Evolutionary conservation across 2,329 filamentous ascomycete genomes (phyloP).

Genomic region (Scytalidium sp.): DNA sequence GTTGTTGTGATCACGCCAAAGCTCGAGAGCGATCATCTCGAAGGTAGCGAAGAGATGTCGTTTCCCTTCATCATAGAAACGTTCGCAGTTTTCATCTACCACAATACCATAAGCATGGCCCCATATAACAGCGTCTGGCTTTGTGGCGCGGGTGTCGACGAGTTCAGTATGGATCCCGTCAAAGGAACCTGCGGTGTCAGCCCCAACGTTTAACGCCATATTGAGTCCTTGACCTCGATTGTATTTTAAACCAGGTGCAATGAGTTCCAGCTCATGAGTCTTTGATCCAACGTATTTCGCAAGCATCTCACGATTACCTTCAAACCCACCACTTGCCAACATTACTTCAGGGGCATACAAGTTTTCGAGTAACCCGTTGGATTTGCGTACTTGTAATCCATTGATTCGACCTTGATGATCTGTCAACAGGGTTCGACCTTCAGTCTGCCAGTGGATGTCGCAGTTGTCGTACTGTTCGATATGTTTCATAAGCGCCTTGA

Average conservation of each 20-base stretch:
- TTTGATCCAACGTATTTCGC: constrained; percentile 35
- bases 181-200: constrained; percentile 36
- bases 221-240: constrained; percentile 35
- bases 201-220: constrained; percentile 38
- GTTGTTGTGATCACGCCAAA: constrained; percentile 37
- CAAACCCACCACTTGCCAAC: constrained; percentile 37
- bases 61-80: constrained; percentile 36
- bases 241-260: constrained; percentile 37
- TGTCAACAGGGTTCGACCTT: constrained; percentile 32
- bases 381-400: constrained; percentile 35
- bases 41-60: constrained; percentile 40
- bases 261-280: constrained; percentile 35
- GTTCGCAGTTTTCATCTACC: constrained; percentile 35
- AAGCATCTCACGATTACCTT: constrained; percentile 38
- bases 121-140: constrained; percentile 26
- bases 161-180: constrained; percentile 41
- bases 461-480: constrained; percentile 30
- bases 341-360: constrained; percentile 27
- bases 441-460: constrained; percentile 36
- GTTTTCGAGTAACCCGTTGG: constrained; percentile 27
- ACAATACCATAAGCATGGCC: constrained; percentile 41
- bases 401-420: constrained; percentile 30
- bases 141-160: constrained; percentile 36
- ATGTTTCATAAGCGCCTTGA: constrained; percentile 33
- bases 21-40: constrained; percentile 27